Conservation (phyloP, 371 early-diverging fungal species). For the Gilbertella persicaria region DNA sequence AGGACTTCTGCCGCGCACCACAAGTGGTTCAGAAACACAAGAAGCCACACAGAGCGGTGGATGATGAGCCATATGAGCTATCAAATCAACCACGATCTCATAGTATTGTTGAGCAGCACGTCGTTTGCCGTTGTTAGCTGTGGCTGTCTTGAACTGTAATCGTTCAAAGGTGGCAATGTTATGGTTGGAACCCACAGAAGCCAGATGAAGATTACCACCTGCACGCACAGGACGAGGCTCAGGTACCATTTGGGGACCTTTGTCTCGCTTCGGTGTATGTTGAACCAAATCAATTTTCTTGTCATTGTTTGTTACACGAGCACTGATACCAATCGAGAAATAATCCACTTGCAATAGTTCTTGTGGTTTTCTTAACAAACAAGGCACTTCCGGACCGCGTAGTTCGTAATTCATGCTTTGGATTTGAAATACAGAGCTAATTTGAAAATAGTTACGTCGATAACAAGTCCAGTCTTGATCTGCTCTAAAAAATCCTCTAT, state of each 20-base stretch:
- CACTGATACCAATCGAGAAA: slow-evolving; percentile 67
- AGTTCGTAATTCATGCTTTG: slow-evolving; percentile 37
- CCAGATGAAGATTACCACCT: slow-evolving; percentile 49
- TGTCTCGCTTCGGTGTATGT: slow-evolving; percentile 90
- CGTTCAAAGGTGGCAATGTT: slow-evolving; percentile 77
- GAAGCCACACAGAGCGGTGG: slow-evolving; percentile 56
- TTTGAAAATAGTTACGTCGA: slow-evolving; percentile 86
- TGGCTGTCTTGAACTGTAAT: slow-evolving; percentile 91
- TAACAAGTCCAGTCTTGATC: slow-evolving; percentile 86
- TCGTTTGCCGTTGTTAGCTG: slow-evolving; percentile 86
- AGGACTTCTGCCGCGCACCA: slow-evolving; percentile 87
- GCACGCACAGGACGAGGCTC: slow-evolving; percentile 55
- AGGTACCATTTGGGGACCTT: slow-evolving; percentile 81
- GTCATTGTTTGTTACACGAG: slow-evolving; percentile 53
- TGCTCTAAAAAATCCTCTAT: slow-evolving; percentile 73
- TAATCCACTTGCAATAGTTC: slow-evolving; percentile 24
- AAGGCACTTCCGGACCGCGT: slow-evolving; percentile 44
- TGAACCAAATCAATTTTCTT: slow-evolving; percentile 78
- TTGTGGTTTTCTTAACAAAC: slow-evolving; percentile 40
- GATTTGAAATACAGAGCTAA: slow-evolving; percentile 66
- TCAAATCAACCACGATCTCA: slow-evolving; percentile 62
- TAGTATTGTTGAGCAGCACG: slow-evolving; percentile 86
- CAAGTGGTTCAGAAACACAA: slow-evolving; percentile 69
- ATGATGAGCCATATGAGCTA: slow-evolving; percentile 55
- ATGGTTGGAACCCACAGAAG: slow-evolving; percentile 36